phyloP scores from a whole-genome alignment of 2,329 filamentous ascomycete species.

The Curvularia eragrostidis region DNA sequence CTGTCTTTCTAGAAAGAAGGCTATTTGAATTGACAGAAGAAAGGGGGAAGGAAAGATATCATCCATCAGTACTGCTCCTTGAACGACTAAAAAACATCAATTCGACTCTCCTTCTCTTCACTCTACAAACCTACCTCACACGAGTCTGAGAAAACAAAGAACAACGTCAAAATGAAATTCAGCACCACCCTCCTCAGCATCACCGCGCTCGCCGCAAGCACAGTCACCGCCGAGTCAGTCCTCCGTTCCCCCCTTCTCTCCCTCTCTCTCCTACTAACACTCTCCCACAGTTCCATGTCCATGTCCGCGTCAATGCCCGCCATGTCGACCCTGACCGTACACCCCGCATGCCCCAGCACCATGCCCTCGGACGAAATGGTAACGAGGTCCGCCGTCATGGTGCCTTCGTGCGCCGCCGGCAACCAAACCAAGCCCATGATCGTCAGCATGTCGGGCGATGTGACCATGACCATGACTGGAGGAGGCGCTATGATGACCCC shows the following conservation, averaged over 20 bases:
- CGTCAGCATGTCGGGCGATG: slow-evolving; percentile 20
- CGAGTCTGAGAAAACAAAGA: neutral
- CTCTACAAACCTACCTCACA: neutral
- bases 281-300: slow-evolving; percentile 2
- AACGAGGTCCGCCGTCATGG: slow-evolving; percentile 22
- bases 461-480: slow-evolving; percentile 6
- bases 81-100: neutral
- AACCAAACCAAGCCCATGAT: slow-evolving; percentile 30
- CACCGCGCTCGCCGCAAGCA: slow-evolving; percentile 4
- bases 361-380: slow-evolving; percentile 26
- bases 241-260: no score
- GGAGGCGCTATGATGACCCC: neutral
- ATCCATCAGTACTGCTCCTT: neutral
- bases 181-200: neutral
- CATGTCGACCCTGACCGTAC: slow-evolving; percentile 25
- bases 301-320: no score
- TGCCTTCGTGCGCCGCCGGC: slow-evolving; percentile 25
- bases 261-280: neutral
- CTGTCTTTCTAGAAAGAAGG: neutral
- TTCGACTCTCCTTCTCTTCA: neutral
- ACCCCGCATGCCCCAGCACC: slow-evolving; percentile 24
- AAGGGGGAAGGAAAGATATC: neutral
- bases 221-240: slow-evolving; percentile 13
- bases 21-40: no score
- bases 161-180: slow-evolving; percentile 5